These are phyloP conservation scores for Prunella vulgaris DNA, from an alignment of 257 asterid genomes.

Conservation along the genomic window DNA sequence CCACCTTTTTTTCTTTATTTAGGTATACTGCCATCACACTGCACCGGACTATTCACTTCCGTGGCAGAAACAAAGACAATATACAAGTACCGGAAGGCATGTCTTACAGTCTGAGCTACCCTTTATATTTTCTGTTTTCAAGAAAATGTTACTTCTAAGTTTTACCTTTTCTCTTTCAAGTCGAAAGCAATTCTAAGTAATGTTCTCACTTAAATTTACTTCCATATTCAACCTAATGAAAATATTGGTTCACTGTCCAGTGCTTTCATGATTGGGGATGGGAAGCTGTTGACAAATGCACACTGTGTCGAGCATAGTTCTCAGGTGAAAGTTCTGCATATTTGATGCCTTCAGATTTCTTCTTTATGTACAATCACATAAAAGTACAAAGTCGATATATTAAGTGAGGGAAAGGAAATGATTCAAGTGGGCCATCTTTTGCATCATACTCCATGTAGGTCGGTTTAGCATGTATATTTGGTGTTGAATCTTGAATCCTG, in stretches of 20 bases:
- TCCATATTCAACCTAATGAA: constrained; percentile 9
- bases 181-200: constrained; percentile 9
- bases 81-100: constrained; percentile 94
- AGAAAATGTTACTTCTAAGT: constrained; percentile 6
- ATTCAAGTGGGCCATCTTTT: not conserved
- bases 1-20: constrained; percentile 6
- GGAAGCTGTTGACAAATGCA: constrained; percentile 93
- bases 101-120: constrained; percentile 28
- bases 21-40: constrained; percentile 95
- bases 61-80: constrained; percentile 93
- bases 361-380: not conserved
- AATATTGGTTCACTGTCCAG: constrained; percentile 37
- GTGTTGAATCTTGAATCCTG: not conserved
- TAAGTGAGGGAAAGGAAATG: not conserved
- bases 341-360: constrained; percentile 7
- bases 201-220: not conserved
- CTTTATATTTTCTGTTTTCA: not conserved
- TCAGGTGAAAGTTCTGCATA: constrained; percentile 44
- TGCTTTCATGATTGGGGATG: constrained; percentile 90
- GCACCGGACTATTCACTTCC: constrained; percentile 97
- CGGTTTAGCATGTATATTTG: not conserved
- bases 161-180: not conserved
- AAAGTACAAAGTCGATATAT: constrained; percentile 2
- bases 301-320: constrained; percentile 91
- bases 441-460: constrained; percentile 3